phyloP scores from a whole-genome alignment of 2,329 filamentous ascomycete genomes.

The Pseudogymnoascus sp. region DNA sequence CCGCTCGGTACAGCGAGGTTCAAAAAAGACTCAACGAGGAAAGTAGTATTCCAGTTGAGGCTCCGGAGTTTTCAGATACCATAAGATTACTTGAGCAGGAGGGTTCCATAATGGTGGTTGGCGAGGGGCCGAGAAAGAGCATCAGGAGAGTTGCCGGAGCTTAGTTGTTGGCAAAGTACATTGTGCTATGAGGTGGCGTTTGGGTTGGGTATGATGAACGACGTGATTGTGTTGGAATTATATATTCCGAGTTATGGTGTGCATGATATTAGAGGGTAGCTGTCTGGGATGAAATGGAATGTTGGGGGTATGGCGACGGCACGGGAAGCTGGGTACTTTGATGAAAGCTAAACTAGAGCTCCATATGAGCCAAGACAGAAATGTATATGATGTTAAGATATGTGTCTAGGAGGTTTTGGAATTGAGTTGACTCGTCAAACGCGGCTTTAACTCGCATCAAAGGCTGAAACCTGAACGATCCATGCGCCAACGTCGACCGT shows the following conservation, averaged over 20 bases:
- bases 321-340: neutral
- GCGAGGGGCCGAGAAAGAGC: conserved; percentile 76
- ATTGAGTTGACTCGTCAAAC: neutral
- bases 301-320: neutral
- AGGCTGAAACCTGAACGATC: neutral
- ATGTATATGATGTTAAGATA: conserved; percentile 9
- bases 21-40: conserved; percentile 66
- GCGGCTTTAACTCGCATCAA: neutral
- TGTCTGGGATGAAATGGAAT: conserved; percentile 7
- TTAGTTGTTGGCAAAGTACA: conserved; percentile 20
- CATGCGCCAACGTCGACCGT: neutral
- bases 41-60: conserved; percentile 65
- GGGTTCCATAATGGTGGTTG: conserved; percentile 70
- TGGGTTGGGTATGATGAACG: conserved; percentile 3
- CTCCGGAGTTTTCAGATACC: conserved; percentile 74
- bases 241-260: conserved; percentile 6
- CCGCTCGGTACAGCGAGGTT: conserved; percentile 73
- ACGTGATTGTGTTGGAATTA: conserved; percentile 4
- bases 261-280: neutral
- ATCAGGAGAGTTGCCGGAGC: conserved; percentile 67
- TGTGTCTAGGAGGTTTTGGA: neutral
- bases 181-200: conserved; percentile 6
- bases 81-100: conserved; percentile 78
- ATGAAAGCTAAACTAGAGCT: neutral
- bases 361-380: conserved; percentile 1